Base-by-base conservation (phyloP, 2,329 filamentous ascomycete species). In the Penicillium glabrum region DNA sequence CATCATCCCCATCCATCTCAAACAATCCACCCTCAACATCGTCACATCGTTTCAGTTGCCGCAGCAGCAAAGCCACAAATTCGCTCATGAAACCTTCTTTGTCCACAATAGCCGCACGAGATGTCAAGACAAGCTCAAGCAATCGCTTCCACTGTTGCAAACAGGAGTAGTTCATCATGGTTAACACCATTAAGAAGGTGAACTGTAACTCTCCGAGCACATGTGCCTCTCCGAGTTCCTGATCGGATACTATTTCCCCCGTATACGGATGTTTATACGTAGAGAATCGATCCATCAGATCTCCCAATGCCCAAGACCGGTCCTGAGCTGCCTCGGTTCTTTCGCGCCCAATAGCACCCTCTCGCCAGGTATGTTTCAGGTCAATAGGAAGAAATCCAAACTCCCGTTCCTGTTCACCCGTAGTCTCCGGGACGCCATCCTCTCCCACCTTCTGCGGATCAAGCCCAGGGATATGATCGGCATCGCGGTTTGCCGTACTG, bases 111-210 rank as follows among this genome's bases (percentile, higher is more conserved):
- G 84, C 84, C 41, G 67, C 68, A 19, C 75, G 77, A 63, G 82
- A 86, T 0, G 84, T 87, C 49, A 88, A 73, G 8, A 86, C 72
- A 24, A 88, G 70, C 1, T 73, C 73, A 10, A 88, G 71, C 11
- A 88, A 62, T 37, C 86, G 74, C 66, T 85, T 86, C 86, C 86
- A 88, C 67, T 88, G 85, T 67, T 87, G 84, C 3, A 87, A 72
- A 64, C 85, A 87, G 2, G 84, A 86, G 67, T 83, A 86, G 67
- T 88, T 88, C 75, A 86, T 86, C 60, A 88, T 74, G 5, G 84
- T 86, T 57, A 88, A 66, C 2, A 85, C 77, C 82, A 85, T 86
- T 10, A 87, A 70, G 63, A 88, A 88, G 31, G 79, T 79, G 64
- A 87, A 85, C 61, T 88, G 84, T 53, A 88, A 65, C 64, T 88